phyloP scores from a whole-genome alignment of 345 rosid genomes.

The Corchorus olitorius region DNA sequence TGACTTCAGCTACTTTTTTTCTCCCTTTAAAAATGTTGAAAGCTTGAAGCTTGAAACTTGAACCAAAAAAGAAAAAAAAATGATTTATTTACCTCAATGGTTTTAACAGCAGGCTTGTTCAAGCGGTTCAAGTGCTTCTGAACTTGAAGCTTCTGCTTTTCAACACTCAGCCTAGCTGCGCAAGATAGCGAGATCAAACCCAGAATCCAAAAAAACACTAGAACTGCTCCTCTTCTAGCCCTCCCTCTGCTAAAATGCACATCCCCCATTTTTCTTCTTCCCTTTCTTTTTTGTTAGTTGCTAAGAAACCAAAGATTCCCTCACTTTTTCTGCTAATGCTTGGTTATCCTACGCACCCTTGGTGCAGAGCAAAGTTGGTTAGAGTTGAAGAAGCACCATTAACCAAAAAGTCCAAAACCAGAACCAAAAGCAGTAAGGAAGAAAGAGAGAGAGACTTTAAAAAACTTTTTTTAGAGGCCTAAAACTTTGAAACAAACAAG shows the following conservation, averaged over 20 bases:
- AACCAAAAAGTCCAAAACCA: constrained; percentile 1
- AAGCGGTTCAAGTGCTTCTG: constrained; percentile 83
- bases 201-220: constrained; percentile 43
- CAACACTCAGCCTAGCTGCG: constrained; percentile 63
- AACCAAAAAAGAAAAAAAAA: not conserved
- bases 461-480: constrained; percentile 24
- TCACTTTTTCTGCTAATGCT: not conserved
- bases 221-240: constrained; percentile 31
- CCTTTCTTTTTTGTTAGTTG: not conserved
- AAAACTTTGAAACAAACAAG: constrained; percentile 15
- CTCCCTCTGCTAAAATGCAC: constrained; percentile 40
- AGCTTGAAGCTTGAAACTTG: constrained; percentile 7
- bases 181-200: constrained; percentile 46
- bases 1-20: constrained; percentile 27
- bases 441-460: constrained; percentile 4
- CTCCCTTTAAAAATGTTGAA: constrained; percentile 30
- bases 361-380: not conserved
- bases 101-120: constrained; percentile 82
- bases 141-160: constrained; percentile 74
- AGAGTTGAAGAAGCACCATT: constrained; percentile 20
- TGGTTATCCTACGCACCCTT: constrained; percentile 33
- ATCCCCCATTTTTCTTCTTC: constrained; percentile 31
- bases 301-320: constrained; percentile 9
- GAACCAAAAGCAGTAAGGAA: not conserved
- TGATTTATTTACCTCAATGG: constrained; percentile 58